These are phyloP conservation scores for Trichoderma brevicompactum DNA, from an alignment of 2,329 filamentous ascomycete species.

Conservation along the genomic window DNA sequence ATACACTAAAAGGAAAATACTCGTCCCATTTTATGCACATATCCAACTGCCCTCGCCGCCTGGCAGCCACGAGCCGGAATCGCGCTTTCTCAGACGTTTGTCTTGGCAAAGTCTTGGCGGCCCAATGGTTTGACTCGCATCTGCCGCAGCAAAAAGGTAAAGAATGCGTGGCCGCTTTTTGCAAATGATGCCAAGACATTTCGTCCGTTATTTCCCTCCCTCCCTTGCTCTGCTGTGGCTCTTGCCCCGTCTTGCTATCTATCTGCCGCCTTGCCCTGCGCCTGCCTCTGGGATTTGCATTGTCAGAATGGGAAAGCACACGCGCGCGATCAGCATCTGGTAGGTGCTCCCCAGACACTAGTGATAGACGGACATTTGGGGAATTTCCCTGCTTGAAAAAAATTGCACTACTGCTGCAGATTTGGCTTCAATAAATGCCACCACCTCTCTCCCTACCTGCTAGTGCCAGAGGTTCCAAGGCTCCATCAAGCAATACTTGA, in stretches of 20 bases:
- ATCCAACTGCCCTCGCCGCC: background rate
- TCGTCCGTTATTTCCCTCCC: conserved; percentile 7
- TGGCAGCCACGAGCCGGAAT: conserved; percentile 20
- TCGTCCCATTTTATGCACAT: background rate
- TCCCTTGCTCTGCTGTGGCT: background rate
- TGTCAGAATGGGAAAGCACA: no score
- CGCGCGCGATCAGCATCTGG: no score
- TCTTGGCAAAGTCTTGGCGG: conserved; percentile 26
- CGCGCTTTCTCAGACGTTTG: background rate
- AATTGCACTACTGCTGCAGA: no score
- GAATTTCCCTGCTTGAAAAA: no score
- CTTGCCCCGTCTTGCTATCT: background rate
- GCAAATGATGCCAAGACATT: conserved; percentile 12
- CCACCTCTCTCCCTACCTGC: no score
- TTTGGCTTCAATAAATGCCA: no score
- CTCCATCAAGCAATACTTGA: no score
- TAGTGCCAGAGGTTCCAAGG: no score
- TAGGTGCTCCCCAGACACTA: no score
- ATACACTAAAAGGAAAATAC: conserved; percentile 4
- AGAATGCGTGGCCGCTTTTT: conserved; percentile 16
- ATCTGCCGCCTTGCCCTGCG: background rate
- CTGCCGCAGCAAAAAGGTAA: background rate
- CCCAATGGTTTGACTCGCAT: conserved; percentile 19
- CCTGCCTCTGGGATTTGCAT: background rate
- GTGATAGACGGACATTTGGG: no score